Evolutionary conservation across 495 filamentous ascomycete genomes (phyloP).

Genomic region (Podospora conica): DNA sequence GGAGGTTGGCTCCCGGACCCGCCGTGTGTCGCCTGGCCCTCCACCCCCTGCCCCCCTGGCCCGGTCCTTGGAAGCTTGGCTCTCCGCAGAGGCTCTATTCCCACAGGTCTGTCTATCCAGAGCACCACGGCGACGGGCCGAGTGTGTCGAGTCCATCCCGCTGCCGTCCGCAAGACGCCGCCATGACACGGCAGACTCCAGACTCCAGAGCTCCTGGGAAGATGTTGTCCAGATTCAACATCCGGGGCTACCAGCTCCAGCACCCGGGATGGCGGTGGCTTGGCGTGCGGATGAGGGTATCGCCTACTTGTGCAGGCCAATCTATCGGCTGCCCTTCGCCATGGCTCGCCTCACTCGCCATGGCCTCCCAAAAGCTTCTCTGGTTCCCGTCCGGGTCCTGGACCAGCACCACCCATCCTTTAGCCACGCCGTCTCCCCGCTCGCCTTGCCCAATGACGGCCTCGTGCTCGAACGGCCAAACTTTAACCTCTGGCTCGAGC

Average conservation of each 20-base stretch:
- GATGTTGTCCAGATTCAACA: neutral
- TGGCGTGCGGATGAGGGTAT: neutral
- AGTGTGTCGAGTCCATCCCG: neutral
- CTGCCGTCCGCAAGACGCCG: no score
- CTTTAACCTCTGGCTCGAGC: constrained; percentile 9
- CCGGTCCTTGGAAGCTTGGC: neutral
- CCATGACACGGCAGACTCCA: neutral
- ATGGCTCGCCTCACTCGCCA: neutral
- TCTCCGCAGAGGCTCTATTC: neutral
- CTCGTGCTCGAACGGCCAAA: neutral
- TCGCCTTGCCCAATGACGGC: neutral
- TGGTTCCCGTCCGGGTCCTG: neutral
- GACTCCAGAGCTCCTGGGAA: neutral
- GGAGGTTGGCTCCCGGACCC: neutral
- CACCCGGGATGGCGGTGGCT: neutral
- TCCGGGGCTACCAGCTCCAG: neutral
- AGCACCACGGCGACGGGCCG: no score
- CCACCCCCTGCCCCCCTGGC: neutral
- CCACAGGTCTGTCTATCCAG: neutral
- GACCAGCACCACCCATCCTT: constrained; percentile 4
- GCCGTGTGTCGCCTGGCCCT: neutral
- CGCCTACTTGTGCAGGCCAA: neutral
- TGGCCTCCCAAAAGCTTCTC: neutral
- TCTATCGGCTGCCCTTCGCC: neutral
- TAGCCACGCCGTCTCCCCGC: constrained; percentile 10